Evolutionary conservation across 345 rosid genomes (phyloP), one percentile per base, ranked within the genome.

Genomic region (Clausena lansium): DNA sequence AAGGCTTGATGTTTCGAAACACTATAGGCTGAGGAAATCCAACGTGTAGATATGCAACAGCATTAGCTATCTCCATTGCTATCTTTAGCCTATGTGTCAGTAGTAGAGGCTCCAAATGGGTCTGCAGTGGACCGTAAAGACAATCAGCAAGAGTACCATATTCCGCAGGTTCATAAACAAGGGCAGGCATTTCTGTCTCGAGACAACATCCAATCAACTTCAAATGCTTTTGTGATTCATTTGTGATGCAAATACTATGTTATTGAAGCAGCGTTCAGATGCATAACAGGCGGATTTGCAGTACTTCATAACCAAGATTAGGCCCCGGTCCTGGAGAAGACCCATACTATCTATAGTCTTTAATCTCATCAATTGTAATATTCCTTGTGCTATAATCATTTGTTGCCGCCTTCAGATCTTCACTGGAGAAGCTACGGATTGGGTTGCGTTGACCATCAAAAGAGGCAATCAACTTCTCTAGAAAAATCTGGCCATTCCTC

Each of bases 51-150:
- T 47, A 47, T 69, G 73, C 36, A 47, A 70, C 66, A 5, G 35
- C 81, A 67, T 74, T 64, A 17, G 80, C 80, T 28, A 75, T 65
- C 4, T 70, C 84, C 20, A 14, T 7, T 45, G 47, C 85, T 39
- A 77, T 70, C 74, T 75, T 81, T 52, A 70, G 45, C 78, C 78
- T 70, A 19, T 7, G 3, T 47, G 57, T 45, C 81, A 78, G 70
- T 22, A 76, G 76, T n/a, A 81, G 13, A 41, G 79, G 68, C 36
- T 30, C 19, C 7, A 38, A 47, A 9, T 27, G 74, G 8, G 13
- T 1, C 2, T 45, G 13, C 62, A 9, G 15, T 2, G 2, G n/a
- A 20, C 32, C 41, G 9, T 6, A 8, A 7, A 69, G 22, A 32
- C 5, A 54, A 5, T 41, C 36, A 13, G 7, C 6, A 50, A 75